Evolutionary conservation across 768 basidiomycete species (phyloP).

Genomic region (Leccinum longicurvipes): DNA sequence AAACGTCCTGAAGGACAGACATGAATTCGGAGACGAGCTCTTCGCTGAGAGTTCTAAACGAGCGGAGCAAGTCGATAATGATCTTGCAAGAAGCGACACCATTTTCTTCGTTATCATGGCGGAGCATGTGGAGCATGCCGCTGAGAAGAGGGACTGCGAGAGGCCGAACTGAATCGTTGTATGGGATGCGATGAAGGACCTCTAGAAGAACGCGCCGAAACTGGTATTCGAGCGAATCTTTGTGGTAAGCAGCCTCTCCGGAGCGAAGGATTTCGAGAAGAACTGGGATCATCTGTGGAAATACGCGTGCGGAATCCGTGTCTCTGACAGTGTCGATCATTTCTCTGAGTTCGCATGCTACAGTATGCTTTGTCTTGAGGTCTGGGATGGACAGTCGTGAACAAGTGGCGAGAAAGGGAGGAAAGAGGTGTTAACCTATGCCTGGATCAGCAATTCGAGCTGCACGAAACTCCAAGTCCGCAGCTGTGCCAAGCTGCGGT

Average conservation of each 20-base stretch:
- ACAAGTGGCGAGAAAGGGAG: background rate
- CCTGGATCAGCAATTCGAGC: constrained; percentile 74
- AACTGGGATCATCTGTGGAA: constrained; percentile 71
- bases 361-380: constrained; percentile 63
- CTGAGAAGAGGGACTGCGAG: constrained; percentile 66
- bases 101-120: constrained; percentile 94
- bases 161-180: constrained; percentile 71
- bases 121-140: constrained; percentile 80
- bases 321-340: constrained; percentile 78
- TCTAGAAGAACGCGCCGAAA: constrained; percentile 87
- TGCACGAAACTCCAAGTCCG: constrained; percentile 69
- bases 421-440: constrained; percentile 45
- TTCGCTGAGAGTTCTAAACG: constrained; percentile 68
- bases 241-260: constrained; percentile 63
- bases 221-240: constrained; percentile 67
- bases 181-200: constrained; percentile 84
- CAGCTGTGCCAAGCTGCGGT: constrained; percentile 41
- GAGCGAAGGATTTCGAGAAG: constrained; percentile 69
- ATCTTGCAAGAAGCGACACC: constrained; percentile 88
- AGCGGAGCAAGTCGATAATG: constrained; percentile 83
- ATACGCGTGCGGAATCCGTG: constrained; percentile 63
- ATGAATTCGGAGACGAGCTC: constrained; percentile 78
- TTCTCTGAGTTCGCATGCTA: constrained; percentile 78
- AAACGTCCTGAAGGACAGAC: constrained; percentile 72
- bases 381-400: constrained; percentile 40